A percentile compares a stretch with the other conserved stretches of the same genome.
phyloP scores from a whole-genome alignment of 768 basidiomycete species.

The Phaeotremella skinneri region DNA sequence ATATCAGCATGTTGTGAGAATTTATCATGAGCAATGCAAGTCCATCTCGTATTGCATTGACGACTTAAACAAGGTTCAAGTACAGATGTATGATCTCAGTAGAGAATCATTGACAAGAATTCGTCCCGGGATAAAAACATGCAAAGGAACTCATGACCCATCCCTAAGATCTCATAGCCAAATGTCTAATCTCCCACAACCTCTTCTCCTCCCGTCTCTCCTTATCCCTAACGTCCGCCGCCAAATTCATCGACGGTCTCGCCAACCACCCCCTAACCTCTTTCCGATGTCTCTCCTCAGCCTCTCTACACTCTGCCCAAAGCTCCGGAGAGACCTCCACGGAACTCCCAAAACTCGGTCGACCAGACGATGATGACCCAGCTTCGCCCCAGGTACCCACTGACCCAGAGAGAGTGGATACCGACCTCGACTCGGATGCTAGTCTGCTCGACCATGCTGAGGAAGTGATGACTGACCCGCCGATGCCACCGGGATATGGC shows the following conservation, averaged over 20 bases:
- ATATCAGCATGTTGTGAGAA: no score
- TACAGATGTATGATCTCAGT: no score
- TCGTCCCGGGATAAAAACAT: neutral
- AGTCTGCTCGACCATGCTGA: conserved; percentile 46
- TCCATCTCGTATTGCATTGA: no score
- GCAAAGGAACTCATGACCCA: neutral
- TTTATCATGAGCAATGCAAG: no score
- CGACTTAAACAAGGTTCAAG: no score
- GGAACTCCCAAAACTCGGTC: neutral
- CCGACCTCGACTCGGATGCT: conserved; percentile 45
- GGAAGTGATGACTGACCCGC: conserved; percentile 8
- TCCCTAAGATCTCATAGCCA: conserved; percentile 37
- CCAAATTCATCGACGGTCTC: neutral
- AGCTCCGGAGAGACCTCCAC: conserved; percentile 65
- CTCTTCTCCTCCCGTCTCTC: conserved; percentile 45
- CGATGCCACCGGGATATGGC: neutral
- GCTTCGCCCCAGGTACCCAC: neutral
- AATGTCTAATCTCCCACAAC: conserved; percentile 48
- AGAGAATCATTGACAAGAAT: no score
- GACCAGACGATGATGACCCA: neutral
- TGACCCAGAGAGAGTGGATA: conserved; percentile 35
- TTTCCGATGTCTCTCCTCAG: conserved; percentile 74
- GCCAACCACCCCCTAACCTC: conserved; percentile 79
- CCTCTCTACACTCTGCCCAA: conserved; percentile 66
- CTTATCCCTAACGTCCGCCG: conserved; percentile 25